A percentile compares a stretch with the other conserved stretches of the same genome.
Conservation (phyloP, 2,329 filamentous ascomycete species). For the Trichoderma sp. region DNA sequence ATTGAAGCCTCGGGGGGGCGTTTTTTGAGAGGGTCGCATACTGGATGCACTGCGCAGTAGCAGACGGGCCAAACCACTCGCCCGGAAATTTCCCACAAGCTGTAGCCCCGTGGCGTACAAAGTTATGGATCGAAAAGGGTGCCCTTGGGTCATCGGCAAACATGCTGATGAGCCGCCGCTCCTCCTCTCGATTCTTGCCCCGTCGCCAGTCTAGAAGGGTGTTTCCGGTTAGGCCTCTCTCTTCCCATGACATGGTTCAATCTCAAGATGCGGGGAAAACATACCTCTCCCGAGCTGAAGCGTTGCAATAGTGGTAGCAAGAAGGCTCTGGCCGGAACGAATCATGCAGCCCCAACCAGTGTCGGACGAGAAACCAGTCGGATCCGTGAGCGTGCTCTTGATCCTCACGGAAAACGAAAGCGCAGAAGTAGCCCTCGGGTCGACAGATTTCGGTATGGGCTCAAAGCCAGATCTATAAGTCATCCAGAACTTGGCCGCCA, state of each 20-base stretch:
- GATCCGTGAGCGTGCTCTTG: constrained; percentile 76
- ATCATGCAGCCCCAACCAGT: constrained; percentile 99
- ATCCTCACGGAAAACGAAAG: constrained; percentile 85
- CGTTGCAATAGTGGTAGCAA: constrained; percentile 81
- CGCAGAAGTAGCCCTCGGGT: constrained; percentile 68
- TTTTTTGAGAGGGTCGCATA: constrained; percentile 49
- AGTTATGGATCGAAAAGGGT: constrained; percentile 92
- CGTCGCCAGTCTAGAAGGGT: constrained; percentile 69
- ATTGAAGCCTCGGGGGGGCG: neutral
- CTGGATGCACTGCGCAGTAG: constrained; percentile 92
- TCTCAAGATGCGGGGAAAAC: constrained; percentile 28
- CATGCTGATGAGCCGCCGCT: constrained; percentile 71
- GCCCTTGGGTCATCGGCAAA: constrained; percentile 87
- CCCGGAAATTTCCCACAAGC: constrained; percentile 93
- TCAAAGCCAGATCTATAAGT: constrained; percentile 90
- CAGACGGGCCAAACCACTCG: constrained; percentile 98
- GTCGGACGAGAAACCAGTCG: constrained; percentile 84
- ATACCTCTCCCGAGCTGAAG: constrained; percentile 77
- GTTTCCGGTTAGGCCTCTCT: neutral
- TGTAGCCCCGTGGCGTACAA: constrained; percentile 82
- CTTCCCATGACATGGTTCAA: neutral
- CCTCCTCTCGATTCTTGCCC: constrained; percentile 58
- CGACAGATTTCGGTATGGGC: constrained; percentile 75
- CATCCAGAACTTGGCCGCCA: constrained; percentile 93
- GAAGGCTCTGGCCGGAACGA: constrained; percentile 85